Conservation (phyloP, 2,329 filamentous ascomycete genomes). For the Periconia macrospinosa region DNA sequence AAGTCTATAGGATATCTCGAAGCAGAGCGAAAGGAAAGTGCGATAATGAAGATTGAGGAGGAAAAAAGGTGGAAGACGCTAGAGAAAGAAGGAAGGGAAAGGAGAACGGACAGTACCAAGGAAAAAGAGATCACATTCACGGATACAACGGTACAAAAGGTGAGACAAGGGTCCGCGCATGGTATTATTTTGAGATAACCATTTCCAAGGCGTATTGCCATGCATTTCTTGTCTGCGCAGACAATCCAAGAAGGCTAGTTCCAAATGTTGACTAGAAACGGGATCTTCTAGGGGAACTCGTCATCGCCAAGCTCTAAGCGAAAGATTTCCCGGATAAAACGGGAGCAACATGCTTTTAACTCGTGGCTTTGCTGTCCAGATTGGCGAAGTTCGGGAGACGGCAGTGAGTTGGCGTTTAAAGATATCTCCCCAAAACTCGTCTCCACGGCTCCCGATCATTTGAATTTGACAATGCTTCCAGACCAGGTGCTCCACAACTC, state of each 20-base stretch:
- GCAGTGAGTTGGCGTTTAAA: no score
- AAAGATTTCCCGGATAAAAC: background rate
- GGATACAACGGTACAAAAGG: background rate
- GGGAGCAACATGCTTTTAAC: background rate
- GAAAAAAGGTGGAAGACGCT: background rate
- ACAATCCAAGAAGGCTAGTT: background rate
- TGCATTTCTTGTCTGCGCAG: background rate
- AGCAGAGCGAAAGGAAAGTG: background rate
- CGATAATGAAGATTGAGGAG: background rate
- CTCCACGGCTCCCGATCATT: background rate
- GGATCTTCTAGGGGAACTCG: background rate
- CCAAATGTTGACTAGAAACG: background rate
- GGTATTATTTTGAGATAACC: background rate
- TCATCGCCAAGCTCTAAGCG: background rate
- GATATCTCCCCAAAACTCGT: background rate
- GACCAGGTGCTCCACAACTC: conserved; percentile 28
- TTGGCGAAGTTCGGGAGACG: no score
- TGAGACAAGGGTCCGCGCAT: background rate
- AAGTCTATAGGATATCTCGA: background rate
- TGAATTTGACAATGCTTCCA: conserved; percentile 15
- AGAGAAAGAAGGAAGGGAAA: background rate
- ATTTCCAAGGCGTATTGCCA: background rate
- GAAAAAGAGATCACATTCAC: no score
- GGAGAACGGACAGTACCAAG: background rate
- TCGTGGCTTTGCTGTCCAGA: no score